Conservation (phyloP, 2,329 filamentous ascomycete genomes). For the Colletotrichum tropicicola region DNA sequence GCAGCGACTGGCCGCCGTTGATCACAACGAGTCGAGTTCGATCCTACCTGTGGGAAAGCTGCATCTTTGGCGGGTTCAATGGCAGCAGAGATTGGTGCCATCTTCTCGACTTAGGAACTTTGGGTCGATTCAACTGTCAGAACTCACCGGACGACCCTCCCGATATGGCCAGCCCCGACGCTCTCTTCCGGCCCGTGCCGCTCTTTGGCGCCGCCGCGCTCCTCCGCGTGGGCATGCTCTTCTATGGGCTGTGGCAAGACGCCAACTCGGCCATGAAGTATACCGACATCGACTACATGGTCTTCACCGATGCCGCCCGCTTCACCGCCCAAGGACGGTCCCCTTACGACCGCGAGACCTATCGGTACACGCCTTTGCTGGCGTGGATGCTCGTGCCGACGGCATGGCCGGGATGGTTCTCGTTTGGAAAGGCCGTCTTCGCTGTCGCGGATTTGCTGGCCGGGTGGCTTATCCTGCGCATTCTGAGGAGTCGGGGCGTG, state of each 20-base stretch:
- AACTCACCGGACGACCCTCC: slow-evolving; percentile 10
- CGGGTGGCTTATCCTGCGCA: slow-evolving; percentile 75
- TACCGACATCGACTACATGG: slow-evolving; percentile 98
- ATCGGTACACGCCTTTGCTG: slow-evolving; percentile 94
- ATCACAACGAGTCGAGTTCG: no score
- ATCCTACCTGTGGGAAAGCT: background rate
- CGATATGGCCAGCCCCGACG: slow-evolving; percentile 42
- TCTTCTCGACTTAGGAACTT: background rate
- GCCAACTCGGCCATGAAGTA: slow-evolving; percentile 93
- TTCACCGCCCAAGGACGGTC: slow-evolving; percentile 74
- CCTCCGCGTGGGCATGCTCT: slow-evolving; percentile 77
- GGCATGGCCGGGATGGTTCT: slow-evolving; percentile 72
- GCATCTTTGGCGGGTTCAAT: background rate
- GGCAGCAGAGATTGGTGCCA: background rate
- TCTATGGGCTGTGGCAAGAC: slow-evolving; percentile 95
- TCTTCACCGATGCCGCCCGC: slow-evolving; percentile 94
- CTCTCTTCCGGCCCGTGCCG: slow-evolving; percentile 45
- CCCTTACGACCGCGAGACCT: slow-evolving; percentile 91
- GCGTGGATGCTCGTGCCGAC: slow-evolving; percentile 92
- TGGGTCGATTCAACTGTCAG: background rate
- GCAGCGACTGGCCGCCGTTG: background rate
- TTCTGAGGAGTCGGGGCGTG: slow-evolving; percentile 55
- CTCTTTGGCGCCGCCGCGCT: slow-evolving; percentile 67
- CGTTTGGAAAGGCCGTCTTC: slow-evolving; percentile 89
- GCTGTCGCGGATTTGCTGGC: slow-evolving; percentile 84